Base-by-base conservation (phyloP, 148 eudicot genomes). In the Oxyria digyna region DNA sequence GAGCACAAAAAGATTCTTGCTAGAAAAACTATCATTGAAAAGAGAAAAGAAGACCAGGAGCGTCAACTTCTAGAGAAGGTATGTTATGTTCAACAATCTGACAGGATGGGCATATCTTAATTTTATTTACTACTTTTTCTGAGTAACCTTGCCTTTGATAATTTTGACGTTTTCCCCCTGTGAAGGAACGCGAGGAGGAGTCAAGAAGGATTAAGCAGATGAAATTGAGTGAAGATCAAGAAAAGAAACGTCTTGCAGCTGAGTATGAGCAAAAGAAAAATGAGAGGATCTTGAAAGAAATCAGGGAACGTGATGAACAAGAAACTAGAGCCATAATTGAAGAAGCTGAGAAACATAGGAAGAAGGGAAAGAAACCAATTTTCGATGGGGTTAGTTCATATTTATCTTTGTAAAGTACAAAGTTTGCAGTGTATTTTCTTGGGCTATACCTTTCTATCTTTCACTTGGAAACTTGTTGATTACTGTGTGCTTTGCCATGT, bases 31-130 rank as follows among this genome's bases (percentile, higher is more conserved):
- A 82, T 93, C 55, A 93, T 93, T 78, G 98, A 93, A 68, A 87
- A 93, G 69, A 85, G 96, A 48, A 93, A 93, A 76, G 98, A 93
- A 74, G 98, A 93, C 32, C 96, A 93, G 75, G 98, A 93, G 46
- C 91, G 94, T 24, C 91, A 80, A 33, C 90, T 93, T 26, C 66
- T 93, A 64, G 96, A 89, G 67, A 87, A 77, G 95, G 98, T 93
- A 21, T 1, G 0, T 59, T 68, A 43, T 43, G 33, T 20, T 37
- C 24, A 7, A 20, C 57, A 20, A 20, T 50, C 5, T 20, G 13
- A 18, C 57, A 50, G 13, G 46, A 26, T 14, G 15, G 8, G 23
- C 11, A 52, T n/a, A 27, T n/a, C 63, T n/a, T 21, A 8, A 35
- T 2, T 21, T 27, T 21, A 1, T 55, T 52, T 10, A 12, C 32